Evolutionary conservation across 345 rosid genomes (phyloP), one percentile per base, ranked within the genome.

Genomic region (Camelina sativa): DNA sequence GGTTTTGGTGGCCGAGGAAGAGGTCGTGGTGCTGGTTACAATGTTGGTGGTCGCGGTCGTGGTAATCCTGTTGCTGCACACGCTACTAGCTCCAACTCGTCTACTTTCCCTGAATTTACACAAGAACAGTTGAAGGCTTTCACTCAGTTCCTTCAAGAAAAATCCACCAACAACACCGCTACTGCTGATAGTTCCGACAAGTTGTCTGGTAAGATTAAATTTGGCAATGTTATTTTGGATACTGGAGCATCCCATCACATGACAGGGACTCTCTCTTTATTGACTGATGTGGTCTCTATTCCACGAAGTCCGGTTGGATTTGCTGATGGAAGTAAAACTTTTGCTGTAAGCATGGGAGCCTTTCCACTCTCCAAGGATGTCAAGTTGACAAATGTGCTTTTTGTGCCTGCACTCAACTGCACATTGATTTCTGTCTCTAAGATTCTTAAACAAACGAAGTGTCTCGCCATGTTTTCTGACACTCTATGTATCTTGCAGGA

Each of bases 271-370:
- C 13, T 19, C 0, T 51, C 55, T 1, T 23, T 9, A 0, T 7
- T 35, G 2, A 11, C 11, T 0, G 6, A 19, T 0, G 4, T 19
- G 1, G 12, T 10, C 0, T 20, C 13, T 0, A 9, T 19, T 1
- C 25, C 25, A 1, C 55, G 13, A 0, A 9, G 25, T 50, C 9
- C 25, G 0, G 25, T 28, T 28, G 30, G 30, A 28, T 28, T 28
- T 28, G 30, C 30, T 28, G 30, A 28, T 28, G 30, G 30, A 0
- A 28, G 30, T 28, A 28, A 28, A 28, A 4, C 30, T 4, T 28
- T 28, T 28, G 5, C 30, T 28, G 4, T 28, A 28, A 28, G 30
- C 30, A 28, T 28, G 5, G 5, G 5, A 28, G 4, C 30, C 4
- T 28, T 28, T 28, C 30, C 30, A 28, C 5, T 28, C 30, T 28